Evolutionary conservation across 176 grass and related monocot species (phyloP), one percentile per base, ranked within the genome.

Genomic region (Carex cristatella): DNA sequence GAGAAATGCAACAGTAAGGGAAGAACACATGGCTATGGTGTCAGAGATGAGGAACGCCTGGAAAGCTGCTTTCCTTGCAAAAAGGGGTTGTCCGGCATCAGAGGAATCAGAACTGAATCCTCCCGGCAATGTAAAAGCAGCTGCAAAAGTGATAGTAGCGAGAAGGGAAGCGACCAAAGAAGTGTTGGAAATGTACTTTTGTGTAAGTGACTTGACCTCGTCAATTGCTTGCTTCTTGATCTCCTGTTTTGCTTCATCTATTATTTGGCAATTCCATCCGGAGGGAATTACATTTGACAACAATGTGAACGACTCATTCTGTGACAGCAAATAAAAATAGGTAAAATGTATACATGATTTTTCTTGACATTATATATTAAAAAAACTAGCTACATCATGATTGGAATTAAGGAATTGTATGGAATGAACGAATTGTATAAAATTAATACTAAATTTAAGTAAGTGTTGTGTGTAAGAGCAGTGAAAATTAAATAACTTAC

Each of bases 101-200:
- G 57, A 4, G n/a, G 23, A 6, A 46, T 81, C 77, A 10, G 3
- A 32, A 18, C 44, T 12, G 3, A 19, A 81, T 32, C 77, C 77
- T 27, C 77, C 77, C 8, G 77, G 77, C 1, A 59, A 28, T 8
- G 51, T 80, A 33, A 80, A 80, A 58, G 77, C 77, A 11, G 77
- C 49, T 37, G 77, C 49, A 30, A 80, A 80, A 18, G 77, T 80
- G 77, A 80, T 80, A 38, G 77, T 80, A 13, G 77, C 51, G 49
- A 80, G 46, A 2, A 80, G 77, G 48, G 56, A 30, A 14, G 77
- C 77, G 16, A 61, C 51, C 13, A 80, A 5, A 61, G 77, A 58
- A 0, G 77, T 80, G 77, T 80, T 80, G 7, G 19, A 1, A 13
- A 27, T 80, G 77, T 80, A 28, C 13, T 7, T 58, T 56, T 27